Evolutionary conservation across 2,329 filamentous ascomycete species (phyloP), one percentile per base, ranked within the genome.

Genomic region (Ophiostoma piceae): DNA sequence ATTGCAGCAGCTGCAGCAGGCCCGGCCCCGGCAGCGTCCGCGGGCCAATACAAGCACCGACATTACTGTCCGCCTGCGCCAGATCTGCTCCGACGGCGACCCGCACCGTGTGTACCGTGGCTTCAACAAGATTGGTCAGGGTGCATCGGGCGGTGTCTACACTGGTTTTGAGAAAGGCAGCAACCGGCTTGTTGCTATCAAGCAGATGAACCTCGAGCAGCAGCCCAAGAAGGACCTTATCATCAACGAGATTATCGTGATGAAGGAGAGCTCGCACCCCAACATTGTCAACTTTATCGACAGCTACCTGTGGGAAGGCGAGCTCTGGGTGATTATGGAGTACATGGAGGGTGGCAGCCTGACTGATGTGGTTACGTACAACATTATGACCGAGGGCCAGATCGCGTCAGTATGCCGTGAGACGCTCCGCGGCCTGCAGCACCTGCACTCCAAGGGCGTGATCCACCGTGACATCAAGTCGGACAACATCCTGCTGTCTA

Each of bases 211-310:
- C 74, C 82, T 99, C 70, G 95, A 98, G 79, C 91, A 98, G 80
- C 95, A 99, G 77, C 95, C 95, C 2, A 98, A 98, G 86, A 99
- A 99, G 80, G 95, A 99, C 76, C 83, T 98, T 67, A 99, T 99
- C 76, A 97, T 99, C 80, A 99, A 99, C 79, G 95, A 99, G 78
- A 99, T 99, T 74, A 81, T 99, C 71, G 95, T 99, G 71, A 99
- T 99, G 95, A 97, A 96, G 82, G 95, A 98, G 76, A 97, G 94
- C 83, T 95, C 92, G 71, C 95, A 99, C 78, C 94, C 93, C 76
- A 98, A 98, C 78, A 96, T 99, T 80, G 95, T 99, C 80, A 99
- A 99, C 80, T 99, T 98, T 80, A 94, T 98, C 82, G 95, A 98
- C 82, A 97, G 94, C 78, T 98, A 94, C 79, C 84, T 99, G 12